Evolutionary conservation across 768 basidiomycete species (phyloP), one percentile per base, ranked within the genome.

Genomic region (Suillus plorans): DNA sequence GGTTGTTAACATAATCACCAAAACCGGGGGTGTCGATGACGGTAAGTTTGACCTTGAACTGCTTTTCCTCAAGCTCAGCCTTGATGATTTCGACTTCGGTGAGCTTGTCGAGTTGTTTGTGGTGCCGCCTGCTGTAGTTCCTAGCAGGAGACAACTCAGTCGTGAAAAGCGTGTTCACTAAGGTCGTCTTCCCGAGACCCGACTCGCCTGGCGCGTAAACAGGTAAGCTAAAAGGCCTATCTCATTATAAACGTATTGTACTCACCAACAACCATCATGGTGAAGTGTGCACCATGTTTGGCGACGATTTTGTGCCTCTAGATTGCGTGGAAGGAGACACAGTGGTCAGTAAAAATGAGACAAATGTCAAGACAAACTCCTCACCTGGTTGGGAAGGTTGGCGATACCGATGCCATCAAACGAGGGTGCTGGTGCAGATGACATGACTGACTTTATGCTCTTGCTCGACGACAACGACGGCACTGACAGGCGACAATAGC

Each of bases 1-100:
- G 88, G 86, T 99, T 99, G 92, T 99, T 99, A 81, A 99, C 97
- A 73, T 98, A 99, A 90, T 99, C 97, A 44, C 97, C 97, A 68
- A 99, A 99, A 36, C 97, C 97, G 62, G 97, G 97, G 13, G 97
- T 98, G 79, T 99, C 97, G 69, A 99, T 97, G 76, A 99, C 97
- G 20, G 92, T 96, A 68, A 99, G 88, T 84, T 98, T 99, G 84
- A 98, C 96, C 79, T 95, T 97, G 89, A 99, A 99, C 75, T 94
- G 92, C 77, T 96, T 94, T 80, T 99, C 97, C 80, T 99, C 97
- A 28, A 99, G 88, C 81, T 98, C 97, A 16, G 97, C 97, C 84
- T 99, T 99, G 85, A 99, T 95, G 61, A 99, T 97, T 75, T 99
- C 97, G 64, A 97, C 91, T 80, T 98, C 97, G 28, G 97, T 98